Evolutionary conservation across 2,329 filamentous ascomycete species (phyloP), one percentile per base, ranked within the genome.

Genomic region (Pyricularia sp.): DNA sequence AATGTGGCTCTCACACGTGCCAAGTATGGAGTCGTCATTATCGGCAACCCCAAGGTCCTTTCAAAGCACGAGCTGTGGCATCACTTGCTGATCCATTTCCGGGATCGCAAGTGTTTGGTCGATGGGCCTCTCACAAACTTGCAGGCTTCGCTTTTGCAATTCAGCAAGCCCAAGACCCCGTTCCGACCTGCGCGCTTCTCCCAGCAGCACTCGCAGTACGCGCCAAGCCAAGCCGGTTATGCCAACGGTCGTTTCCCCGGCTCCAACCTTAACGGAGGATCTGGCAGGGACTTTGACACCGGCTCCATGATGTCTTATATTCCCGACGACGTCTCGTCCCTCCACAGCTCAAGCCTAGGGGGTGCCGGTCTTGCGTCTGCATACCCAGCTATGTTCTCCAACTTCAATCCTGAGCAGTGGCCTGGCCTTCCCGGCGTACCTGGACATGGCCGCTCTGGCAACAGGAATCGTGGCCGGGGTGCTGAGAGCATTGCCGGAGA

Each of bases 11-110:
- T 99, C 73, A 99, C 95, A 67, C 92, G 95, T 82, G 95, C 95
- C 71, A 98, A 97, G 80, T 99, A 94, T 75, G 95, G 95, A 70
- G 84, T 98, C 36, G 95, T 97, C 70, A 97, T 99, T 76, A 88
- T 99, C 10, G 95, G 95, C 72, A 99, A 99, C 76, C 95, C 95
- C 36, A 98, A 98, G 81, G 94, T 99, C 55, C 83, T 99, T 63
- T 95, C 94, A 59, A 99, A 99, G 84, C 95, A 99, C 77, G 95
- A 97, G 71, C 85, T 99, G 58, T 98, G 95, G 95, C 95, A 99
- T 78, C 94, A 94, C 76, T 87, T 99, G 30, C 84, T 99, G 50
- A 86, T 94, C 58, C 95, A 99, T 79, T 99, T 97, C 86, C 98
- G 98, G 83, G 94, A 98, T 78, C 90, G 89, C 74, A 96, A 97